A percentile compares a stretch with the other conserved stretches of the same genome.
These are phyloP conservation scores for Calonectria leucothoes DNA, from an alignment of 2,329 filamentous ascomycete genomes.

Conservation along the genomic window DNA sequence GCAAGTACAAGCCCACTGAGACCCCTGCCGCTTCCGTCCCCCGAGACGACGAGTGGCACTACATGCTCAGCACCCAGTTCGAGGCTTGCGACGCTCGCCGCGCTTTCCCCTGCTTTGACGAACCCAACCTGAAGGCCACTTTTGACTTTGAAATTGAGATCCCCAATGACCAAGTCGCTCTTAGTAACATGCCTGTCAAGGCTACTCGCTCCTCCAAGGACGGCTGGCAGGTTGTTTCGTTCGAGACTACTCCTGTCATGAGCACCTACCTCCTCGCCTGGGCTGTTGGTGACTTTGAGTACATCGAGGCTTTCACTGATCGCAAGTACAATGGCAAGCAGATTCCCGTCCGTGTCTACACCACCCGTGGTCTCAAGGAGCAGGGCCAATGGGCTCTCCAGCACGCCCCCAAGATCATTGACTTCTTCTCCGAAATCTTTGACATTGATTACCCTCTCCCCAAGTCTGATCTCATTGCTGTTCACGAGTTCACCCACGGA, in stretches of 20 bases:
- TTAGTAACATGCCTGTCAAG: constrained; percentile 97
- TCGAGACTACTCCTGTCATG: constrained; percentile 89
- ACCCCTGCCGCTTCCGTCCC: constrained; percentile 82
- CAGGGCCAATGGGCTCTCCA: constrained; percentile 91
- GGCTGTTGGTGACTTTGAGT: constrained; percentile 97
- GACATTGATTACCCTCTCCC: constrained; percentile 92
- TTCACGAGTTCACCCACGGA: constrained; percentile 89
- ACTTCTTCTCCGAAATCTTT: constrained; percentile 97
- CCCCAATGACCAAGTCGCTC: constrained; percentile 85
- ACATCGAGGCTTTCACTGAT: constrained; percentile 90
- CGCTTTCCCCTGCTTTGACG: constrained; percentile 98
- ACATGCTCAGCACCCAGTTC: constrained; percentile 96
- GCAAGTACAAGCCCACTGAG: constrained; percentile 87
- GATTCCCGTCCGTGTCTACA: constrained; percentile 95
- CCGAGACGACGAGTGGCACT: constrained; percentile 73
- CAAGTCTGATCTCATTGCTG: constrained; percentile 90
- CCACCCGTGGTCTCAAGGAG: constrained; percentile 91
- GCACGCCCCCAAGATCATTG: constrained; percentile 92
- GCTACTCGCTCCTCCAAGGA: constrained; percentile 67
- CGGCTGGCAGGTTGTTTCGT: constrained; percentile 80
- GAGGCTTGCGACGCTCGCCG: constrained; percentile 95
- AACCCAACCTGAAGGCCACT: constrained; percentile 95
- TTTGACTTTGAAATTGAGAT: constrained; percentile 96
- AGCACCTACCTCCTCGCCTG: constrained; percentile 92
- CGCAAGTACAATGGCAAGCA: constrained; percentile 91